Evolutionary conservation across 1,284 basidiomycete genomes (phyloP).

Genomic region (Paramarasmius palmivorus): DNA sequence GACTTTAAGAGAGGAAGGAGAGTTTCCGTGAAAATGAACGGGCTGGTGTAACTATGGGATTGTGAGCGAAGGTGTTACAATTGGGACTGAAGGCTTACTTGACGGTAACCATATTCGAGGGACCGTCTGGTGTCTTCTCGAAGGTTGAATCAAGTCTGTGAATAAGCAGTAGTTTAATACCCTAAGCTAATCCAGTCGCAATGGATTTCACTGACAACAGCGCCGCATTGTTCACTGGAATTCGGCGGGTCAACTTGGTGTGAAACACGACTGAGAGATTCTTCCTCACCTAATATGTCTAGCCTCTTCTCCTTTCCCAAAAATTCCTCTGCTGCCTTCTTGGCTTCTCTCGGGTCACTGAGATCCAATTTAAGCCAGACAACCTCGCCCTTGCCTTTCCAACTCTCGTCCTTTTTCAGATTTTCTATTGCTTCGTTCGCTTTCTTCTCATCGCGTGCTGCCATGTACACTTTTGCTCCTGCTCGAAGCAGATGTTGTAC

Average conservation of each 20-base stretch:
- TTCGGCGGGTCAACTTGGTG: no score
- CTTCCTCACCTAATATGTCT: conserved; percentile 27
- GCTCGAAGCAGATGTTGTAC: conserved; percentile 43
- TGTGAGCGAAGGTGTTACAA: no score
- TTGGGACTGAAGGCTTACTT: no score
- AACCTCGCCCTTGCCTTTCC: conserved; percentile 35
- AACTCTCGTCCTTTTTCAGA: conserved; percentile 33
- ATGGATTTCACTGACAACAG: conserved; percentile 24
- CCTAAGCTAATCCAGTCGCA: no score
- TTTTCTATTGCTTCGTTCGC: conserved; percentile 38
- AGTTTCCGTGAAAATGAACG: conserved; percentile 45
- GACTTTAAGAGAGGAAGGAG: conserved; percentile 46
- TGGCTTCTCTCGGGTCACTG: conserved; percentile 40
- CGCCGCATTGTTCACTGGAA: conserved; percentile 45
- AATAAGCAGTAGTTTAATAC: no score
- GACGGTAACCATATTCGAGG: conserved; percentile 38
- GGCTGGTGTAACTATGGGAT: conserved; percentile 40
- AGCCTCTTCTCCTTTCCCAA: conserved; percentile 29
- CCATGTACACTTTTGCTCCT: conserved; percentile 51
- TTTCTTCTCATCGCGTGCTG: conserved; percentile 36
- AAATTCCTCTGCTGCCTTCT: conserved; percentile 40
- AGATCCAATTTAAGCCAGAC: conserved; percentile 49
- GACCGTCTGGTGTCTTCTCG: conserved; percentile 33
- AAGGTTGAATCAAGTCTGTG: conserved; percentile 21
- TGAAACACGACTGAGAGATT: not conserved